phyloP scores from a whole-genome alignment of 345 rosid genomes.

The Eucalyptus erythrocorys region DNA sequence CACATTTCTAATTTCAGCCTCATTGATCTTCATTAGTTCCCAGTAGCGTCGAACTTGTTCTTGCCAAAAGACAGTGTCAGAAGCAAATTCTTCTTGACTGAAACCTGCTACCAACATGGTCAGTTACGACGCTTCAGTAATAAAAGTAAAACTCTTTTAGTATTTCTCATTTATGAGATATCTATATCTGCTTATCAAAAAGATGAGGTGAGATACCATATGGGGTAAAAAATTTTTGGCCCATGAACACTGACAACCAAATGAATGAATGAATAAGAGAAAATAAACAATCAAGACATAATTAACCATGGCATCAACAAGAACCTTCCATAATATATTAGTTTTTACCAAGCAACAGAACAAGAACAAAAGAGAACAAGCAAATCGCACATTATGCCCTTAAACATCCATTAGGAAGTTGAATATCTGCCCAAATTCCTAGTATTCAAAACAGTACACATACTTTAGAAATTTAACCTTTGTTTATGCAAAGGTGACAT shows the following conservation, averaged over 20 bases:
- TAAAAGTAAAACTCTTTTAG: background rate
- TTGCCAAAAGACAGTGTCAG: conserved; percentile 61
- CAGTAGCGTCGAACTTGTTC: conserved; percentile 59
- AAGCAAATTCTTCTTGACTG: conserved; percentile 40
- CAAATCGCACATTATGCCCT: background rate
- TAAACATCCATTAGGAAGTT: background rate
- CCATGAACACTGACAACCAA: background rate
- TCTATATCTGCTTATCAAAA: background rate
- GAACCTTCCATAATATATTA: background rate
- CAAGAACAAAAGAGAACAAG: background rate
- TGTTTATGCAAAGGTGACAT: background rate
- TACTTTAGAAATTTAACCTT: background rate
- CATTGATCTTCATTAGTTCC: conserved; percentile 49
- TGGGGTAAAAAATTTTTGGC: background rate
- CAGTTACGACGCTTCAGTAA: background rate
- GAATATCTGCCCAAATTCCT: background rate
- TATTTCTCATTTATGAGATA: background rate
- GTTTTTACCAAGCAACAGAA: background rate
- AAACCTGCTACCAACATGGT: conserved; percentile 30
- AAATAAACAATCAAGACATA: background rate
- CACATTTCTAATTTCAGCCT: conserved; percentile 52
- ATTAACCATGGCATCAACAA: background rate
- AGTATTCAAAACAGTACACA: background rate
- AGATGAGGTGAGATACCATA: background rate
- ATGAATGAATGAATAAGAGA: background rate